Base-by-base conservation (phyloP, 208 protist genomes). In the Trypanosoma mega region DNA sequence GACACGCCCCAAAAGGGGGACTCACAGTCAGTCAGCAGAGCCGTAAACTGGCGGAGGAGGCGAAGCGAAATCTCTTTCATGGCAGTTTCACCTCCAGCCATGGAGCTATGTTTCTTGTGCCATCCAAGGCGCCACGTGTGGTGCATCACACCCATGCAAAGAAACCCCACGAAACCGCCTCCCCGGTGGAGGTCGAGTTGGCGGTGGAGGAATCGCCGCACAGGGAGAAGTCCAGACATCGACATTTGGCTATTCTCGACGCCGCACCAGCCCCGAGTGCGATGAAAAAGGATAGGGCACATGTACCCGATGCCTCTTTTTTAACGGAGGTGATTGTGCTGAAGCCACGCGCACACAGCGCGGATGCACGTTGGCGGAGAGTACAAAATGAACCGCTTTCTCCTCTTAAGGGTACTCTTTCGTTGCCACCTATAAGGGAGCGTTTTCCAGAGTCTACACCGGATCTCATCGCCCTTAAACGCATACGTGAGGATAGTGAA, bases 21-120 rank as follows among this genome's bases (percentile, higher is more conserved):
- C 73, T 78, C 14, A 87, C 76, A 9, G 74, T 92, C 1, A 60
- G 61, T 1, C 67, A 92, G 76, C 78, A 88, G 63, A 80, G 78
- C 20, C 74, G 65, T 8, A 74, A 75, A 26, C 59, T 92, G 26
- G 80, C 72, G 0, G 78, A 92, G 52, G 73, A 86, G 64, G 82
- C 81, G 1, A 76, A 72, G 55, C 76, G 78, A 46, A 85, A 80
- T 56, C 86, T 80, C 44, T 92, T 87, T 51, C 81, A 89, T 72
- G 85, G 78, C 31, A 82, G 77, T 49, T 92, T 92, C 64, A 87
- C 82, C 29, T 92, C 85, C 6, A 72, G 68, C 16, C 85, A 89
- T 51, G 85, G 85, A 12, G 68, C 79, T 6, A 70, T 87, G 50
- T 92, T 92, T 51, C 76, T 61, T n/a, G 73, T 85, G 29, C 85